These are phyloP conservation scores for Neopestalotiopsis clavispora DNA, from an alignment of 2,329 filamentous ascomycete genomes.

Conservation along the genomic window DNA sequence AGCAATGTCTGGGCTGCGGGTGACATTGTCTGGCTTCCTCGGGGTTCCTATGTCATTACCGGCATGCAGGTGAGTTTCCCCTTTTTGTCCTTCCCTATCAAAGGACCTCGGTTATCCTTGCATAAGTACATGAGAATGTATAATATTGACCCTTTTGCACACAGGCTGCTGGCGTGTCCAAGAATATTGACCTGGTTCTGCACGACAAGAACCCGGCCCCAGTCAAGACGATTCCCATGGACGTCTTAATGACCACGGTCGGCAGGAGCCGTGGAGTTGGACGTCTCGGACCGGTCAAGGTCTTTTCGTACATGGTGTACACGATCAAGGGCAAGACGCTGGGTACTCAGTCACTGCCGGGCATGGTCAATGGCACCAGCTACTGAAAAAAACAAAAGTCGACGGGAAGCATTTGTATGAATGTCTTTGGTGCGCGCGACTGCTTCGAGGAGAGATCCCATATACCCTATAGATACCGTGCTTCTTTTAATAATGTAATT, in stretches of 20 bases:
- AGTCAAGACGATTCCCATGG: slow-evolving; percentile 54
- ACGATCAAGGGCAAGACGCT: slow-evolving; percentile 57
- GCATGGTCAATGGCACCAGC: slow-evolving; percentile 53
- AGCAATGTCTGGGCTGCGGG: slow-evolving; percentile 58
- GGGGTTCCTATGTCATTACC: slow-evolving; percentile 47
- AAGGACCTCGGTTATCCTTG: background rate
- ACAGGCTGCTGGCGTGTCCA: slow-evolving; percentile 54
- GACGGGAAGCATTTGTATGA: background rate
- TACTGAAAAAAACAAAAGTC: slow-evolving; percentile 36
- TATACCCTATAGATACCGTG: slow-evolving; percentile 4
- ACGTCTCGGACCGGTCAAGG: slow-evolving; percentile 49
- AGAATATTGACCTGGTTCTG: slow-evolving; percentile 56
- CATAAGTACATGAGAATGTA: background rate
- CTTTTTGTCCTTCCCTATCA: background rate
- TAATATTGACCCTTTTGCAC: background rate
- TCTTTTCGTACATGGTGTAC: slow-evolving; percentile 58
- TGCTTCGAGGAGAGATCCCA: slow-evolving; percentile 8
- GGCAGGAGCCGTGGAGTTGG: slow-evolving; percentile 57
- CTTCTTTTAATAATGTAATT: background rate
- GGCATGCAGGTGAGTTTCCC: slow-evolving; percentile 50
- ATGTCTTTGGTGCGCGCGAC: background rate
- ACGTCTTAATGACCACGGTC: slow-evolving; percentile 52
- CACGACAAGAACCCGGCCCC: slow-evolving; percentile 46
- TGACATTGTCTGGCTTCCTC: slow-evolving; percentile 56
- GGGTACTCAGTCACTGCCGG: slow-evolving; percentile 46